phyloP scores from a whole-genome alignment of 768 basidiomycete species.

The Podaxis rugospora region DNA sequence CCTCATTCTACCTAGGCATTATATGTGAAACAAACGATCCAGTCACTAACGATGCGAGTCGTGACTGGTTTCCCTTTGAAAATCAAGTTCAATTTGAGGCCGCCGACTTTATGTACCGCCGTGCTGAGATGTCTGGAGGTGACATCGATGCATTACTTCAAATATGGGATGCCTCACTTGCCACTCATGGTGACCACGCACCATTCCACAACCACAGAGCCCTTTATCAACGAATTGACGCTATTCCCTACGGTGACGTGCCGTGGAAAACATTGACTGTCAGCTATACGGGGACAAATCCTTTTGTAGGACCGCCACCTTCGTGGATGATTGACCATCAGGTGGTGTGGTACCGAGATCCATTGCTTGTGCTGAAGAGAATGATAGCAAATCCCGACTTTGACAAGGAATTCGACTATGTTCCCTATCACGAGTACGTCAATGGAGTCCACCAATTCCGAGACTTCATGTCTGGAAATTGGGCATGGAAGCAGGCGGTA shows the following conservation, averaged over 20 bases:
- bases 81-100: slow-evolving; percentile 10
- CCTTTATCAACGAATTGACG: slow-evolving; percentile 29
- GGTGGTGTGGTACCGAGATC: slow-evolving; percentile 20
- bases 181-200: slow-evolving; percentile 15
- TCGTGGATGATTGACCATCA: slow-evolving; percentile 27
- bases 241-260: slow-evolving; percentile 27
- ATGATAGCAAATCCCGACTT: slow-evolving; percentile 30
- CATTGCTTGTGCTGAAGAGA: slow-evolving; percentile 19
- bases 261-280: slow-evolving; percentile 32
- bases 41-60: background rate
- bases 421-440: slow-evolving; percentile 22
- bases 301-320: slow-evolving; percentile 12
- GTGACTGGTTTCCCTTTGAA: slow-evolving; percentile 17
- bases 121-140: slow-evolving; percentile 14
- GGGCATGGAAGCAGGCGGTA: slow-evolving; percentile 24
- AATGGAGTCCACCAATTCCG: slow-evolving; percentile 16
- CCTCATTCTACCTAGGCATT: no score
- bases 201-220: slow-evolving; percentile 28
- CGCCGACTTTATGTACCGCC: slow-evolving; percentile 17
- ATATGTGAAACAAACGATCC: no score
- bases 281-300: slow-evolving; percentile 16
- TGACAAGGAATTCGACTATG: slow-evolving; percentile 24
- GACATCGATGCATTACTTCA: slow-evolving; percentile 23
- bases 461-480: slow-evolving; percentile 21
- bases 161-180: slow-evolving; percentile 17